Percentiles rank a stretch among this genome's conserved stretches.
phyloP scores from a whole-genome alignment of 2,329 filamentous ascomycete genomes.

The Monosporascus sp. region DNA sequence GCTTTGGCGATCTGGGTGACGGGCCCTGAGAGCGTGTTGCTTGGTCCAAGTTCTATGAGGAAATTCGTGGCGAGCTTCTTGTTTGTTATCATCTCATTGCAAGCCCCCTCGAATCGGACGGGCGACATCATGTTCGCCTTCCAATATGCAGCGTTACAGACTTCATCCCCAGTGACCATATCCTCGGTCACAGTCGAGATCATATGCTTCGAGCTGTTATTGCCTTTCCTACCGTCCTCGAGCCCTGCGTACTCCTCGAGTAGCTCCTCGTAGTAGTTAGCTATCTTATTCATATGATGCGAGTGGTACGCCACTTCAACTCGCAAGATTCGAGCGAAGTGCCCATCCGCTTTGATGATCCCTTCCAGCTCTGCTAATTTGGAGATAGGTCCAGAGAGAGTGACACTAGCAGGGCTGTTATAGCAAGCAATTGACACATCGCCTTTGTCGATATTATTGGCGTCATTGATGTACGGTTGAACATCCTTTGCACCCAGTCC shows the following conservation, averaged over 20 bases:
- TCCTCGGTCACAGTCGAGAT: neutral
- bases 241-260: slow-evolving; percentile 1
- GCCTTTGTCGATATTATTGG: neutral
- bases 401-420: slow-evolving; percentile 23
- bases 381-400: slow-evolving; percentile 14
- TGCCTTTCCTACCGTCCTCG: slow-evolving; percentile 7
- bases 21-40: slow-evolving; percentile 7
- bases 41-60: slow-evolving; percentile 15
- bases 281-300: slow-evolving; percentile 1
- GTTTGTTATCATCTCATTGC: neutral
- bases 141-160: slow-evolving; percentile 13
- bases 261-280: no score
- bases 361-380: neutral
- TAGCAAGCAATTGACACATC: slow-evolving; percentile 16
- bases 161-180: slow-evolving; percentile 3
- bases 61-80: slow-evolving; percentile 1
- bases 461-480: neutral
- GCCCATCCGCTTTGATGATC: slow-evolving; percentile 2
- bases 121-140: slow-evolving; percentile 16
- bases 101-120: slow-evolving; percentile 5
- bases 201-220: neutral
- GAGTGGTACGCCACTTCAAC: slow-evolving; percentile 20
- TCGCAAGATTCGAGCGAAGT: slow-evolving; percentile 17
- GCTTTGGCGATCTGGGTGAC: slow-evolving; percentile 12
- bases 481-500: slow-evolving; percentile 6